phyloP scores from a whole-genome alignment of 192 early-diverging fungal genomes.

The Globomyces pollinis-pini region DNA sequence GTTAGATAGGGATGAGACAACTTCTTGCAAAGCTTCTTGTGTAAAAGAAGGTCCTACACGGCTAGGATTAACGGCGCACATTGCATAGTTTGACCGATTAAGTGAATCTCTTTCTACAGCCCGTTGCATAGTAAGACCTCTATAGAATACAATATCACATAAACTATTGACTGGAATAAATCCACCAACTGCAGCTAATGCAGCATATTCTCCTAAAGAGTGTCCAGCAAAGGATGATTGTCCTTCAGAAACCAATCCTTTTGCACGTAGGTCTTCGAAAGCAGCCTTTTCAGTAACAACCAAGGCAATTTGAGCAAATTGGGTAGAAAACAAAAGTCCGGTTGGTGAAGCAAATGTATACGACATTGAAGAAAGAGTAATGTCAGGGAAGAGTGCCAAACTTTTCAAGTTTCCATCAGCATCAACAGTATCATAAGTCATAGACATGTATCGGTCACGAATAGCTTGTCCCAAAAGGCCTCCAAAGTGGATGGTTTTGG shows the following conservation, averaged over 20 bases:
- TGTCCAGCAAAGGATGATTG: slow-evolving; percentile 87
- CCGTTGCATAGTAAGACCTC: slow-evolving; percentile 98
- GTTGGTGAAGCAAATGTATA: slow-evolving; percentile 79
- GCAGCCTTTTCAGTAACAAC: slow-evolving; percentile 85
- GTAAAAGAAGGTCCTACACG: slow-evolving; percentile 79
- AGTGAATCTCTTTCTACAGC: slow-evolving; percentile 72
- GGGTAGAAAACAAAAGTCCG: slow-evolving; percentile 86
- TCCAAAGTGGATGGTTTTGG: slow-evolving; percentile 83
- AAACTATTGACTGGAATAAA: slow-evolving; percentile 76
- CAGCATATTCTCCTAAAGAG: slow-evolving; percentile 91
- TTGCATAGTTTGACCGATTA: slow-evolving; percentile 85
- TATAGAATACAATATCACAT: slow-evolving; percentile 89
- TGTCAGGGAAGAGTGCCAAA: slow-evolving; percentile 80
- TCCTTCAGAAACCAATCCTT: slow-evolving; percentile 70
- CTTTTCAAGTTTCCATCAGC: slow-evolving; percentile 62
- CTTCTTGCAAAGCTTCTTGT: slow-evolving; percentile 74
- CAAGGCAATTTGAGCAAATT: slow-evolving; percentile 91
- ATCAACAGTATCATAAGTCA: slow-evolving; percentile 87
- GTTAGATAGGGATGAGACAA: slow-evolving; percentile 75
- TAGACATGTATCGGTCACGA: slow-evolving; percentile 72
- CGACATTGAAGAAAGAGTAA: slow-evolving; percentile 58
- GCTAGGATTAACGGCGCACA: slow-evolving; percentile 89
- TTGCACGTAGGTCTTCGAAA: slow-evolving; percentile 81
- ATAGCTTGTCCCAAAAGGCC: slow-evolving; percentile 74
- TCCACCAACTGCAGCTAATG: slow-evolving; percentile 78